Percentiles rank a stretch among this genome's conserved stretches.
Conservation (phyloP, 1,284 basidiomycete species). For the Puccinia horiana region DNA sequence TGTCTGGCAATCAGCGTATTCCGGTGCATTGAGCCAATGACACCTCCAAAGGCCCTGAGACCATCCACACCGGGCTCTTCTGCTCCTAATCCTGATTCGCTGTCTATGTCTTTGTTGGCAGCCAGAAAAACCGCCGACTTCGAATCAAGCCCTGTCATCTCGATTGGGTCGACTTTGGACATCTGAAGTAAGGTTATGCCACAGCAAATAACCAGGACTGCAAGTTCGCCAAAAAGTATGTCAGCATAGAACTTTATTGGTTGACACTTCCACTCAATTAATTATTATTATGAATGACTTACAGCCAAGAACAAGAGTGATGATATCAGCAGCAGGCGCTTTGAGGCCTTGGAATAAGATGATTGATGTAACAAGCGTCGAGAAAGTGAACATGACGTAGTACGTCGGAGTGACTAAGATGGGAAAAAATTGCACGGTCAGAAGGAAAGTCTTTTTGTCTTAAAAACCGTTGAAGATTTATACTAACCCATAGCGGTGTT, state of each 20-base stretch:
- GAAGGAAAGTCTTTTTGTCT: constrained; percentile 52
- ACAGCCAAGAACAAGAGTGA: constrained; percentile 87
- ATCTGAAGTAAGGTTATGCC: constrained; percentile 94
- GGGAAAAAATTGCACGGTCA: constrained; percentile 58
- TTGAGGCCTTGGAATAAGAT: constrained; percentile 88
- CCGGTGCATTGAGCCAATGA: constrained; percentile 57
- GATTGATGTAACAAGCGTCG: constrained; percentile 61
- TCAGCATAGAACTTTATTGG: constrained; percentile 44
- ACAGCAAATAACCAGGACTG: constrained; percentile 59
- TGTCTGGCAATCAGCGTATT: constrained; percentile 55
- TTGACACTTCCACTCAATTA: constrained; percentile 66
- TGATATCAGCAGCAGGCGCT: constrained; percentile 71
- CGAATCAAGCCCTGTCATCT: constrained; percentile 52
- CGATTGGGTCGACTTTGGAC: constrained; percentile 69
- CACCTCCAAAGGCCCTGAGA: constrained; percentile 57
- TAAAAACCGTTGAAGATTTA: constrained; percentile 56
- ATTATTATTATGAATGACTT: background rate
- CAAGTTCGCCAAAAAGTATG: constrained; percentile 52
- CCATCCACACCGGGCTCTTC: constrained; percentile 58
- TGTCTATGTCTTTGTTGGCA: constrained; percentile 35
- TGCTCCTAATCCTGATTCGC: constrained; percentile 11
- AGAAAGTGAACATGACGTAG: constrained; percentile 74
- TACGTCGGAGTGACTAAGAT: constrained; percentile 67
- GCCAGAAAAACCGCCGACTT: constrained; percentile 28
- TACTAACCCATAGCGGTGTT: constrained; percentile 78